Base-by-base conservation (phyloP, 176 grass and related monocot genomes). In the Secale cereale region DNA sequence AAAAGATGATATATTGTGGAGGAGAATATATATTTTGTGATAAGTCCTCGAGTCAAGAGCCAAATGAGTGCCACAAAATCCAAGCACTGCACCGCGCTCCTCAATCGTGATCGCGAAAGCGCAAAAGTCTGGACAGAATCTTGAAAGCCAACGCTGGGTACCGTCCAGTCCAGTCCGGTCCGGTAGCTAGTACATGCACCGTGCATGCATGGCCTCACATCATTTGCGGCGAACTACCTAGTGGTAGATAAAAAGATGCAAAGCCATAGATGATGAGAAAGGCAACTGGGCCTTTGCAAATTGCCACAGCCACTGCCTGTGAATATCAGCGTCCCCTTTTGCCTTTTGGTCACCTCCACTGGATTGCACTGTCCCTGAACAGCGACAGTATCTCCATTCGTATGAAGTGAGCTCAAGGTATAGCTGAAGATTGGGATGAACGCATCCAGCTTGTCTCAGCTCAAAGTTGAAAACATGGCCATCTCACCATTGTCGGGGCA, bases 11-110 rank as follows among this genome's bases (percentile, higher is more conserved):
- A 40, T 2, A 41, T 41, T 11, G 41, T 40, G 3, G 20, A 23
- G 3, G 1, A 3, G 35, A 39, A 36, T 25, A 56, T 56, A 3
- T 23, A 25, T 23, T 25, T 40, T 11, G n/a, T 25, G 68, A 71
- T 8, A 2, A 39, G 67, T 39, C 35, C 19, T n/a, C 33, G 35
- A 72, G 69, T 15, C 69, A 73, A 45, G 13, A 39, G 41, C 23
- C 25, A 73, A 73, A 73, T 45, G 70, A 73, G 70, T 14, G 70
- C 70, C 25, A 9, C 39, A 73, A 73, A 73, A 73, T 73, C 39
- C 37, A 16, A 45, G 41, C 37, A 41, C 40, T n/a, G 25, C 11
- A 63, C 60, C 5, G 43, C 43, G 43, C 43, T 15, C 45, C 45
- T 7, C 48, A 22, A 56, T 32, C 29, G 28, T 66, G 63, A 33